Evolutionary conservation across 2,329 filamentous ascomycete genomes (phyloP), one percentile per base, ranked within the genome.

Genomic region (Pseudohalonectria lignicola): DNA sequence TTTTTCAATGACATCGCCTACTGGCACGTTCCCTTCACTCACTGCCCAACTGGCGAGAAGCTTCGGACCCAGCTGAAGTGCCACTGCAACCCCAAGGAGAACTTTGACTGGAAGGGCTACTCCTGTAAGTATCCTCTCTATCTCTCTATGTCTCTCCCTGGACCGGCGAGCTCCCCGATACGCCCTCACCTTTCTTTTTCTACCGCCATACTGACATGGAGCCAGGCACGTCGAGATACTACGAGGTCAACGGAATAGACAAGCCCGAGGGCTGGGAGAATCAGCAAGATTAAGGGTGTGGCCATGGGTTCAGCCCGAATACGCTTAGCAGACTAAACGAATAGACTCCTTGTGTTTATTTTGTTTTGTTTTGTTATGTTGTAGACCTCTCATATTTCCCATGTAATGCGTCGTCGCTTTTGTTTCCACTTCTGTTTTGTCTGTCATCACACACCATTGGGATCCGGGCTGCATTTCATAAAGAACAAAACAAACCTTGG

Each of bases 1-100:
- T 98, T 98, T 69, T 98, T 96, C 70, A 86, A 98, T 61, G 90
- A 98, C 54, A 98, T 98, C 52, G 90, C 86, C 42, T 98, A 98
- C 64, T 95, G 87, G 63, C 92, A 98, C 57, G 84, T 95, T 18
- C 92, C 92, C 17, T 98, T 98, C 59, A 96, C 88, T 4, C 92
- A 98, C 63, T 98, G 92, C 62, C 92, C 92, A 3, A 94, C 87
- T 1, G 84, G 82, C 39, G 86, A 96, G 63, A 74, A 94, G 63
- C 77, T 74, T 39, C 78, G 88, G 47, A 61, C 88, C 39, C 82
- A 94, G 48, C 76, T 90, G 48, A 88, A 85, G 57, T 98, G 92
- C 62, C 82, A 88, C 61, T 98, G 92, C 66, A 87, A 98, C 55
- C 90, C 92, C 7, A 80, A 82, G 53, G 85, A 96, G 43, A 98